Percentiles rank a stretch among this genome's conserved stretches.
These are phyloP conservation scores for Chrysoporthe deuterocubensis DNA, from an alignment of 2,329 filamentous ascomycete genomes.

Conservation along the genomic window DNA sequence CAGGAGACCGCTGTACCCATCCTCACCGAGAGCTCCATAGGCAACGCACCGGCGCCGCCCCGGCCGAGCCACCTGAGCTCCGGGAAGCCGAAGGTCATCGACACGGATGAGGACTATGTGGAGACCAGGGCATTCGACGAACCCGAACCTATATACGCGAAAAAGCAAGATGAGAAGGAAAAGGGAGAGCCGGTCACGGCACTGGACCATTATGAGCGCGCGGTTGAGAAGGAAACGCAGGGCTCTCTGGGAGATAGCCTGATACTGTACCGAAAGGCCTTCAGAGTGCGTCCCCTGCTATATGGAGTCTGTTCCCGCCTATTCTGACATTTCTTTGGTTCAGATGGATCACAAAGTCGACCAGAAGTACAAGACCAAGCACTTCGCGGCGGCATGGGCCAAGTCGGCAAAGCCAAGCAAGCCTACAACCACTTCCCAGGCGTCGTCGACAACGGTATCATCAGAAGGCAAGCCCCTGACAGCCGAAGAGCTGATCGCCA, in stretches of 20 bases:
- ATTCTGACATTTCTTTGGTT: slow-evolving; percentile 2
- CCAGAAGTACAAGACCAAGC: slow-evolving; percentile 84
- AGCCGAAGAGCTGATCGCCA: slow-evolving; percentile 71
- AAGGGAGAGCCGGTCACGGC: slow-evolving; percentile 68
- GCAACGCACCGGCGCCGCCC: slow-evolving; percentile 30
- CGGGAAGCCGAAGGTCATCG: slow-evolving; percentile 34
- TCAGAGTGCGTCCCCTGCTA: slow-evolving; percentile 61
- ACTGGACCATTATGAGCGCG: slow-evolving; percentile 89
- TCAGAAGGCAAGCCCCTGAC: slow-evolving; percentile 58
- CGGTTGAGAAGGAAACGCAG: slow-evolving; percentile 83
- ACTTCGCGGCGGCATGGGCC: slow-evolving; percentile 71
- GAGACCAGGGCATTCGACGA: slow-evolving; percentile 43
- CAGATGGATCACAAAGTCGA: slow-evolving; percentile 86
- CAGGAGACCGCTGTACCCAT: slow-evolving; percentile 10
- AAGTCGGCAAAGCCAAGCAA: slow-evolving; percentile 45
- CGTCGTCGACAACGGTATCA: slow-evolving; percentile 50
- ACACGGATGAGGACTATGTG: slow-evolving; percentile 43
- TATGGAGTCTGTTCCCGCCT: neutral
- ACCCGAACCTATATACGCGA: slow-evolving; percentile 29
- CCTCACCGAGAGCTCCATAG: slow-evolving; percentile 27
- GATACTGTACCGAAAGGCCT: slow-evolving; percentile 85
- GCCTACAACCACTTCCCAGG: slow-evolving; percentile 35
- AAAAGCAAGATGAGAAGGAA: slow-evolving; percentile 34
- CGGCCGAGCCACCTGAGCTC: slow-evolving; percentile 29
- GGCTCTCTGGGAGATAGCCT: slow-evolving; percentile 90